Conservation (phyloP, 2,329 filamentous ascomycete species). For the Lizonia empirigonia region DNA sequence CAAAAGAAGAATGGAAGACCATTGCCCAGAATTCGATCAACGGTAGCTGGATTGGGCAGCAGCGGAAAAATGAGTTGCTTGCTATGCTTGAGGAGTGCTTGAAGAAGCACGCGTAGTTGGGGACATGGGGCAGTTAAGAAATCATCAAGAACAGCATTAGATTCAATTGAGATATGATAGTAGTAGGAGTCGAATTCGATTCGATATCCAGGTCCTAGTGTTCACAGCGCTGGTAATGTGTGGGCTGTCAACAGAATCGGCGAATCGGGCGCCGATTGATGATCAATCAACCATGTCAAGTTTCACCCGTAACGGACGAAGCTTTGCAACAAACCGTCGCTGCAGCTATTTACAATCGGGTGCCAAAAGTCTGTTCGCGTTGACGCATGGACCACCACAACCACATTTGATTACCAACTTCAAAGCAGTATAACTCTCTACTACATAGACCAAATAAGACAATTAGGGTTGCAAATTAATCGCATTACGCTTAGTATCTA, state of each 20-base stretch:
- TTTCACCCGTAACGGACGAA: conserved; percentile 10
- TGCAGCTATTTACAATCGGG: not conserved
- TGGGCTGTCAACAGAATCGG: not conserved
- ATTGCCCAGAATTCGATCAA: conserved; percentile 67
- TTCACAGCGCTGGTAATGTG: not conserved
- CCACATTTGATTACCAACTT: too few relatives aligned
- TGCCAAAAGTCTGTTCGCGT: too few relatives aligned
- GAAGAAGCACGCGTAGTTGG: conserved; percentile 15
- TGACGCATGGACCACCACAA: too few relatives aligned
- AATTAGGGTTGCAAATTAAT: too few relatives aligned
- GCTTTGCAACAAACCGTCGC: not conserved
- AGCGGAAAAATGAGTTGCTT: conserved; percentile 66
- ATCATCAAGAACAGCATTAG: conserved; percentile 9
- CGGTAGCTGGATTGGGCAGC: conserved; percentile 71
- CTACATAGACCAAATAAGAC: too few relatives aligned
- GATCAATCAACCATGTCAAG: conserved; percentile 9
- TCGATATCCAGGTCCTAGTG: too few relatives aligned
- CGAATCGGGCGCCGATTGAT: conserved; percentile 9
- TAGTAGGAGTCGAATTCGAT: not conserved
- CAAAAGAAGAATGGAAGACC: conserved; percentile 67
- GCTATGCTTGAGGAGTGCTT: conserved; percentile 23
- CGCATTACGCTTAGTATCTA: too few relatives aligned
- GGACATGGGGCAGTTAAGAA: not conserved
- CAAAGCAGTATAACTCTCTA: too few relatives aligned
- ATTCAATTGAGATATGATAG: not conserved